Evolutionary conservation across 2,329 filamentous ascomycete species (phyloP), one percentile per base, ranked within the genome.

Genomic region (Ophiocordyceps camponoti-leonardi): DNA sequence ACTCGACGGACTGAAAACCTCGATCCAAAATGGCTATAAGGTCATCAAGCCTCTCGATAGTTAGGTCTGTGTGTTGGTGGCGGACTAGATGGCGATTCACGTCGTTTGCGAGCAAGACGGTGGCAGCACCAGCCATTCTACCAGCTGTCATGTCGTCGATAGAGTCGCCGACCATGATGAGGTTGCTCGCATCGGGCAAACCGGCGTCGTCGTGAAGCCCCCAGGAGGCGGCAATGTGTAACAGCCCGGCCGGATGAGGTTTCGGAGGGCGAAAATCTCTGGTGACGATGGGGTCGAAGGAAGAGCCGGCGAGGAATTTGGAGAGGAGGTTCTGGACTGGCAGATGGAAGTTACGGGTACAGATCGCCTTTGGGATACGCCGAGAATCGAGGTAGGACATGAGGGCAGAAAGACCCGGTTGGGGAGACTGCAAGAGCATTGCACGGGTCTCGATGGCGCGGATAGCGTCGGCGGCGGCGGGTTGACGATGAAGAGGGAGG

Each of bases 71-170:
- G 59, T 86, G 76, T 51, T 79, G 73, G 57, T 93, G 83, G 22
- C 75, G 68, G 8, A 71, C 75, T 47, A 94, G 59, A 51, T 81
- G 71, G 46, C 61, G 62, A 58, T 94, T 94, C n/a, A 73, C 79
- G n/a, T 85, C 77, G 56, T 93, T 93, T 16, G 82, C 72, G 41
- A 98, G 67, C 58, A 96, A 58, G n/a, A 96, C 87, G 0, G 92
- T 96, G 31, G 86, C 83, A 1, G 88, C 86, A 1, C 90, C 90
- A 0, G 90, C 90, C 45, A 70, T 71, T 48, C 81, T 75, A 0
- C 92, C 90, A 1, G 90, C 86, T 8, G 81, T 84, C 77, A 96
- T 93, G 59, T 98, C 92, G 60, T 96, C 92, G 46, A 94, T 77
- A 16, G 81, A 87, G 58, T 90, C 84, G 4, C 84, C 84, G 20